Evolutionary conservation across 768 basidiomycete genomes (phyloP).

Genomic region (Suillus placidus): DNA sequence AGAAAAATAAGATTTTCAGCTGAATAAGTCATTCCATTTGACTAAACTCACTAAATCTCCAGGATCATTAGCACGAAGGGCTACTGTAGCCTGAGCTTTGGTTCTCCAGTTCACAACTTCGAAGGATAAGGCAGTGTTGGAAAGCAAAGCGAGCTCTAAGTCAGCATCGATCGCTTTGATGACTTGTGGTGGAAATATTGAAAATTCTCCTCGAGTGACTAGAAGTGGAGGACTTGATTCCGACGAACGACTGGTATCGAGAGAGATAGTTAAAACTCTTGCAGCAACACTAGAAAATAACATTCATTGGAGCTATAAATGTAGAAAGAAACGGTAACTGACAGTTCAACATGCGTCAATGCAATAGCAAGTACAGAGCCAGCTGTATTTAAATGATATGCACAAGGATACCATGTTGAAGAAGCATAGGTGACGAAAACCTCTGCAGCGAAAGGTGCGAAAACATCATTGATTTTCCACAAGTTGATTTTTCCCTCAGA

Average conservation of each 20-base stretch:
- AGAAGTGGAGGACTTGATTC: background rate
- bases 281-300: constrained; percentile 6
- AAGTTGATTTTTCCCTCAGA: constrained; percentile 12
- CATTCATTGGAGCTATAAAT: background rate
- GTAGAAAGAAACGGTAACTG: background rate
- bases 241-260: background rate
- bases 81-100: constrained; percentile 23
- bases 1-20: background rate
- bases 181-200: constrained; percentile 18
- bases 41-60: constrained; percentile 36
- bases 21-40: background rate
- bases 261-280: constrained; percentile 7
- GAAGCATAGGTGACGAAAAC: constrained; percentile 1
- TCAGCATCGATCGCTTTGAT: constrained; percentile 41
- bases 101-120: constrained; percentile 44
- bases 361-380: constrained; percentile 23
- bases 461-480: constrained; percentile 18
- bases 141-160: constrained; percentile 34
- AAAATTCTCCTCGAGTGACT: constrained; percentile 19
- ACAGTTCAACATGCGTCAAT: constrained; percentile 17
- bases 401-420: constrained; percentile 7
- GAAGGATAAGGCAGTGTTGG: constrained; percentile 32
- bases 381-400: constrained; percentile 1
- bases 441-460: background rate
- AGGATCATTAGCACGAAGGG: constrained; percentile 26